Evolutionary conservation across 371 early-diverging fungal species (phyloP), one percentile per base, ranked within the genome.

Genomic region (Saksenaea oblongispora): DNA sequence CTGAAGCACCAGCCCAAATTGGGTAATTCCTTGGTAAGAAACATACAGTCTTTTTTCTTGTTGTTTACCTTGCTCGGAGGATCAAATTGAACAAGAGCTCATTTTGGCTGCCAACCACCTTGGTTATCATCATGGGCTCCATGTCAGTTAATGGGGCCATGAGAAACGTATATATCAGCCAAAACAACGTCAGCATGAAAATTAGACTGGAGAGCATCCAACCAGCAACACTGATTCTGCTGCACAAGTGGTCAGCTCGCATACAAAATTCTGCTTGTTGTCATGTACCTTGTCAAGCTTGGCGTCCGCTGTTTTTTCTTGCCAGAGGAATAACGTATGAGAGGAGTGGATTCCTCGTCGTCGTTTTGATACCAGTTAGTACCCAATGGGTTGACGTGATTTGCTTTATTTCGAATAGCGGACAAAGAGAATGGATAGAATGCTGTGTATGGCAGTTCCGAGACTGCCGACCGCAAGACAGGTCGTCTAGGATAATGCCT

Each of bases 381-480:
- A 24, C 51, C 15, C 34, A 31, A 57, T 35, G 44, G 34, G 62
- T 39, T 22, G 41, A 39, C 35, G 62, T 62, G 56, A 62, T 55
- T 34, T 56, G 56, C 27, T 56, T 56, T 35, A 31, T 17, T n/a
- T 56, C 44, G 54, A 27, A 44, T 58, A 13, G 59, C 63, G 24
- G 57, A 64, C 2, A 64, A 51, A 47, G 59, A 64, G 15, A 64
- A 56, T 37, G 68, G 35, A 39, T 68, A 62, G 24, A 71, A 51
- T 0, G 66, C 75, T 56, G 66, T 69, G 2, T 69, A 58, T 18
- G 78, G 74, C 31, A 78, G 51, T 37, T 78, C 79, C 13, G 79
- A 79, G 18, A 79, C 65, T 27, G 75, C 72, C 5, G 76, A 74
- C 9, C 79, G 74, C 39, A 79, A 37, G 1, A 70, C 76, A 22